Conservation (phyloP, 139 green algal species). For the Zygnema circumcarinatum region DNA sequence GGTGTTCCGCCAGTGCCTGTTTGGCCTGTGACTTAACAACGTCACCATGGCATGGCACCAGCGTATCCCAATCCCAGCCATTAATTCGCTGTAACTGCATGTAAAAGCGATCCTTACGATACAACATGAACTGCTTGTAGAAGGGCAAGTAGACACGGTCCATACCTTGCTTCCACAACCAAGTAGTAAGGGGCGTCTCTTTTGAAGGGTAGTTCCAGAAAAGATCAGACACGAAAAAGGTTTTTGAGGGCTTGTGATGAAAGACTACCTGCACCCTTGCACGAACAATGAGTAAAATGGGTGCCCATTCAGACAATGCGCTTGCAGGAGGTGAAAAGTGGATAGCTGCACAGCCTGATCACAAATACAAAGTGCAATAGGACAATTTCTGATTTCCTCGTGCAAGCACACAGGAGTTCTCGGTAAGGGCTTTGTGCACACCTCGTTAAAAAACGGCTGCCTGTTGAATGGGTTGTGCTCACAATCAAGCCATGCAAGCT, state of each 20-base stretch:
- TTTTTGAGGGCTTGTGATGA: slow-evolving; percentile 57
- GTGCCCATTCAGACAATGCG: too few species aligned
- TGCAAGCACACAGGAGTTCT: too few species aligned
- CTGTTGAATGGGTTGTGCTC: slow-evolving; percentile 66
- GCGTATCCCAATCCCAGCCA: slow-evolving; percentile 62
- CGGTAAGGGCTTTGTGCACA: too few species aligned
- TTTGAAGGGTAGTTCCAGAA: slow-evolving; percentile 69
- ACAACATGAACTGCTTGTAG: slow-evolving; percentile 72
- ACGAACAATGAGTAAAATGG: too few species aligned
- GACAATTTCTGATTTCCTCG: too few species aligned
- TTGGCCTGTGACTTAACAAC: slow-evolving; percentile 27
- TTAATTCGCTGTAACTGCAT: slow-evolving; percentile 38
- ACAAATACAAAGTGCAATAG: too few species aligned
- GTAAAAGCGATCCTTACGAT: slow-evolving; percentile 53
- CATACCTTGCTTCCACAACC: slow-evolving; percentile 72
- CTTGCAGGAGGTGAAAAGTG: too few species aligned
- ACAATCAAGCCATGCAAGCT: slow-evolving; percentile 61
- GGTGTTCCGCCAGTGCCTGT: slow-evolving; percentile 5
- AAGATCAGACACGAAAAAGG: slow-evolving; percentile 66
- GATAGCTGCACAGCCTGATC: too few species aligned
- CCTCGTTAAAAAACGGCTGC: slow-evolving; percentile 77
- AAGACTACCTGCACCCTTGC: slow-evolving; percentile 64
- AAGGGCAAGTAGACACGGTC: slow-evolving; percentile 72
- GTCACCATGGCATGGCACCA: slow-evolving; percentile 72
- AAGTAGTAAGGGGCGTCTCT: slow-evolving; percentile 53